These are phyloP conservation scores for Fusarium penzigii DNA, from an alignment of 2,329 filamentous ascomycete genomes.

Conservation along the genomic window DNA sequence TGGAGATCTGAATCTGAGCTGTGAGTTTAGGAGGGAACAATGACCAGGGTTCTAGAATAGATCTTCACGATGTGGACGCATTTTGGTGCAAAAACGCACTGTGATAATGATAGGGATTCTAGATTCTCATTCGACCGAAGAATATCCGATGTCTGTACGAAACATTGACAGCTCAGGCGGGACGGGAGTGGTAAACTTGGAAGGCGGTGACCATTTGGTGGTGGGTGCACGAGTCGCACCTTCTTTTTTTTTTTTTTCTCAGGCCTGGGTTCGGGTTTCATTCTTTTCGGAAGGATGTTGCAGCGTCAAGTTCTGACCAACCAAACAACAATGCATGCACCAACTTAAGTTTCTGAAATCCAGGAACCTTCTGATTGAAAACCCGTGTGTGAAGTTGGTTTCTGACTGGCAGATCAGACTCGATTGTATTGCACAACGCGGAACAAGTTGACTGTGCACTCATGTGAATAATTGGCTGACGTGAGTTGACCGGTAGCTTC, in stretches of 20 bases:
- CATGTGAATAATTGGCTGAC: neutral
- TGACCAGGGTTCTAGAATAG: neutral
- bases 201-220: neutral
- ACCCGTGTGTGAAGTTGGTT: neutral
- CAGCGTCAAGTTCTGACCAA: neutral
- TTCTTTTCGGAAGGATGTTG: neutral
- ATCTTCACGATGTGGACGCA: neutral
- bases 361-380: neutral
- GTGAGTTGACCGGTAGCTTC: neutral
- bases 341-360: neutral
- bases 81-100: neutral
- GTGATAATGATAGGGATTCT: neutral
- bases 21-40: neutral
- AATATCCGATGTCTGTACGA: neutral
- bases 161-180: neutral
- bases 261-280: neutral
- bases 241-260: neutral
- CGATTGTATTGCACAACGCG: neutral
- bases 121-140: neutral
- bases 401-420: neutral
- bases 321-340: neutral
- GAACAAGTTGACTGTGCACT: neutral
- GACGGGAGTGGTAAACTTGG: neutral
- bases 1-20: neutral
- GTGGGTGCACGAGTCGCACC: too few species aligned